Evolutionary conservation across 1,284 basidiomycete species (phyloP).

Genomic region (Ustilago hordei): DNA sequence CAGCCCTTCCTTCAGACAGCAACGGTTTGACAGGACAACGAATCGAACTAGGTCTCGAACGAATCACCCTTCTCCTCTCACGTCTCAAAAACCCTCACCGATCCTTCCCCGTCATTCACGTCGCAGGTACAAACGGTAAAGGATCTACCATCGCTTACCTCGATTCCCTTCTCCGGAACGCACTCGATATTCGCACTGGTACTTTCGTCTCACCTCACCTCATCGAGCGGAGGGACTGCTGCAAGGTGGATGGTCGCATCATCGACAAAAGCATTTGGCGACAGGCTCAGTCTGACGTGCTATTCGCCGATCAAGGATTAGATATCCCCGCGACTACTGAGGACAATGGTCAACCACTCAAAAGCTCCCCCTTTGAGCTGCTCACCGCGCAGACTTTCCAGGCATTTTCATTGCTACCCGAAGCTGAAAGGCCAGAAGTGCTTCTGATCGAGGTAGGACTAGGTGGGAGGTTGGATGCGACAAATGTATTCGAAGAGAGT

Average conservation of each 20-base stretch:
- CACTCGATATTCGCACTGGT: slow-evolving; percentile 75
- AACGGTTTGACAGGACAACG: slow-evolving; percentile 23
- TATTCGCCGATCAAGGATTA: slow-evolving; percentile 75
- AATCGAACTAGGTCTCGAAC: slow-evolving; percentile 82
- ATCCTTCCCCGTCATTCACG: slow-evolving; percentile 85
- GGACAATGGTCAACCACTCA: slow-evolving; percentile 47
- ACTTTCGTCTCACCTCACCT: slow-evolving; percentile 95
- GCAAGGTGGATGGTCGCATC: slow-evolving; percentile 77
- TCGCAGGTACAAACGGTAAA: slow-evolving; percentile 97
- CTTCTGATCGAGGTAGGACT: slow-evolving; percentile 93
- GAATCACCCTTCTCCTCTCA: slow-evolving; percentile 76
- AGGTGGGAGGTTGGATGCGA: slow-evolving; percentile 92
- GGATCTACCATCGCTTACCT: slow-evolving; percentile 89
- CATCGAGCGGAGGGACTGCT: slow-evolving; percentile 81
- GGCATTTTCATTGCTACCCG: slow-evolving; percentile 60
- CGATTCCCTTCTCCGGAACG: slow-evolving; percentile 78
- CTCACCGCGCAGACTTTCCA: slow-evolving; percentile 72
- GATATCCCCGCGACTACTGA: slow-evolving; percentile 73
- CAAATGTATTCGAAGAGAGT: slow-evolving; percentile 82
- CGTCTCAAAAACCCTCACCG: slow-evolving; percentile 75
- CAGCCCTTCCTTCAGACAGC: slow-evolving; percentile 11
- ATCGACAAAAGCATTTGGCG: slow-evolving; percentile 75
- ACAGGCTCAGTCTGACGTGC: slow-evolving; percentile 73
- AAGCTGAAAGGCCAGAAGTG: slow-evolving; percentile 76
- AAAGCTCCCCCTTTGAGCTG: slow-evolving; percentile 61